Percentiles rank a stretch among this genome's conserved stretches.
Evolutionary conservation across 2,329 filamentous ascomycete genomes (phyloP).

Genomic region (Thyridium curvatum): DNA sequence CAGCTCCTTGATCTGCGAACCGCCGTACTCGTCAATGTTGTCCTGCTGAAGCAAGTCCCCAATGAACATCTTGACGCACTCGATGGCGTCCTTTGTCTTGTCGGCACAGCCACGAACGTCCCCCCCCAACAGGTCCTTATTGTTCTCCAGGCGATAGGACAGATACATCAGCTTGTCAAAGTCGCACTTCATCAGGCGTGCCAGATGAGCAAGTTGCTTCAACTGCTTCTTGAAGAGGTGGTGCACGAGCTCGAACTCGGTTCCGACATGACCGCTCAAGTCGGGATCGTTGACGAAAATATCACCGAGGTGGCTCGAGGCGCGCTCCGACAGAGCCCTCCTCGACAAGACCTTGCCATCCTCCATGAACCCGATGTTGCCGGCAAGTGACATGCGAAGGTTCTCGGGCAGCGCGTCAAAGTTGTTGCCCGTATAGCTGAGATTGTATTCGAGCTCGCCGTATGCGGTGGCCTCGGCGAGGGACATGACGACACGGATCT

Average conservation of each 20-base stretch:
- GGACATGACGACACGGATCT: constrained; percentile 14
- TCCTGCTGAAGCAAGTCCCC: not conserved
- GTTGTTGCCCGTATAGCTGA: not conserved
- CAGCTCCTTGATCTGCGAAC: not conserved
- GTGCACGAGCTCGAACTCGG: no score
- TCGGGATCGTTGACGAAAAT: no score
- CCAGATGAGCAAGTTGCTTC: no score
- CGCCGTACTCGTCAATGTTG: not conserved
- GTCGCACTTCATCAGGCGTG: no score
- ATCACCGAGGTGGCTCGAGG: not conserved
- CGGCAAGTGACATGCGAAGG: not conserved
- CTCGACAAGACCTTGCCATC: not conserved
- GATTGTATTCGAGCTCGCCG: not conserved
- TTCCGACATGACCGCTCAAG: no score
- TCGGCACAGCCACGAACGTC: no score
- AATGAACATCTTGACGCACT: not conserved
- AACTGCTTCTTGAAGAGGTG: no score
- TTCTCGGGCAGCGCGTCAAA: not conserved
- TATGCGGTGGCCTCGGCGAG: constrained; percentile 9
- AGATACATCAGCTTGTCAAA: not conserved
- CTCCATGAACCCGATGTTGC: not conserved
- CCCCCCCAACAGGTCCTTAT: not conserved
- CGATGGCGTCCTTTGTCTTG: not conserved
- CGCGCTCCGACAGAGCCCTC: not conserved
- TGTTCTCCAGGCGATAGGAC: not conserved